A percentile compares a stretch with the other conserved stretches of the same genome.
These are phyloP conservation scores for Pisolithus thermaeus DNA, from an alignment of 1,284 basidiomycete genomes.

Conservation along the genomic window DNA sequence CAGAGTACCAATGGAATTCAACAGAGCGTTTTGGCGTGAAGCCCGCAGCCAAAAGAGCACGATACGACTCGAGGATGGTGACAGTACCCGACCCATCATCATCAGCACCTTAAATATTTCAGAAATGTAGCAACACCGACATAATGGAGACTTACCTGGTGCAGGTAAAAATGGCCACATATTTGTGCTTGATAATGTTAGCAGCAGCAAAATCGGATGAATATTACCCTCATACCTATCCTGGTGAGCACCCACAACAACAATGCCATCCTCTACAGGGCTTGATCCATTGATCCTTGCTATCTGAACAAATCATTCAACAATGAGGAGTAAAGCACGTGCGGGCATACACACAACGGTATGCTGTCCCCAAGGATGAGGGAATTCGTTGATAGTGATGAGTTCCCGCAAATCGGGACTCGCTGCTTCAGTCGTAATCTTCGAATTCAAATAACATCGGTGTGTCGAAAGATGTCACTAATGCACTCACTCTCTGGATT, in stretches of 20 bases:
- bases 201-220: neutral
- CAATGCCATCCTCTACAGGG: constrained; percentile 48
- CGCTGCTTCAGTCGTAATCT: constrained; percentile 66
- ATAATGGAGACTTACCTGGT: constrained; percentile 52
- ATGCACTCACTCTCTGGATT: constrained; percentile 56
- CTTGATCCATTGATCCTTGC: constrained; percentile 68
- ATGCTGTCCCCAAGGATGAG: constrained; percentile 91
- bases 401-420: constrained; percentile 46
- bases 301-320: constrained; percentile 40
- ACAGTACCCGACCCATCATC: constrained; percentile 93
- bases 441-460: constrained; percentile 5
- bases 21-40: constrained; percentile 76
- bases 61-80: constrained; percentile 87
- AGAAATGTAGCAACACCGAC: constrained; percentile 2
- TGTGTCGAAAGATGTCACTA: constrained; percentile 1
- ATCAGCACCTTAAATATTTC: constrained; percentile 55
- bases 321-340: neutral
- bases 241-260: constrained; percentile 83
- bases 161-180: constrained; percentile 85
- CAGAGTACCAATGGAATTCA: constrained; percentile 96
- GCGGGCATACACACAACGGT: constrained; percentile 56
- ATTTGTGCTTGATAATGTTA: constrained; percentile 54
- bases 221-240: constrained; percentile 54
- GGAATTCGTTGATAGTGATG: constrained; percentile 76
- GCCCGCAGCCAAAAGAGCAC: constrained; percentile 72